Base-by-base conservation (phyloP, 805 yeast species). In the Barnettozyma populi region DNA sequence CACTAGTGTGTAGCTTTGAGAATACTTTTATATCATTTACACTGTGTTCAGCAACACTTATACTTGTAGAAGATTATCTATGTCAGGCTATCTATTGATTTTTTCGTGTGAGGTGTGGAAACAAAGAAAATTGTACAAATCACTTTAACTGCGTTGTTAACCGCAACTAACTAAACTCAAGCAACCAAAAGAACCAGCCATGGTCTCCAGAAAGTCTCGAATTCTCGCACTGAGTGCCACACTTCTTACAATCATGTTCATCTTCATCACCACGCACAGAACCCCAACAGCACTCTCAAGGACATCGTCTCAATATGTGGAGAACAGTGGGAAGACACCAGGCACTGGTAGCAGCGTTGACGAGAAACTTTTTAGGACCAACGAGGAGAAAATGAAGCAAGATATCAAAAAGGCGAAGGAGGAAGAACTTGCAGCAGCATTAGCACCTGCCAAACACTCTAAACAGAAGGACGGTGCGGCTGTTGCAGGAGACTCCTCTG, bases 141-240 rank as follows among this genome's bases (percentile, higher is more conserved):
- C n/a, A 11, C 32, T 11, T 29, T 11, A 29, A 13, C 32, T 4
- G 16, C 3, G 32, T 11, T 25, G 11, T 8, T 11, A 9, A 8
- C 32, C 2, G 11, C 16, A 14, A 29, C 32, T 11, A 4, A 29
- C 16, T 29, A 6, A n/a, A 29, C 32, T 14, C 16, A 3, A 29
- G 2, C 32, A 8, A 13, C 13, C 32, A 29, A 29, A 29, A 29
- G n/a, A 29, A 29, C n/a, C 32, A 29, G 16, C 5, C n/a, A 52
- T 53, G 57, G 51, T 54, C 8, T 63, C 62, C 38, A 57, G 76
- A 55, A 72, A 69, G 54, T 68, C 65, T 32, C 62, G 76, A 50
- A 59, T 70, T 24, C 53, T 72, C n/a, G 69, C 68, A 8, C 58
- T 74, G 19, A 70, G 77, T 16, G 71, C 76, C 4, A 55, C 70